Conservation (phyloP, 495 filamentous ascomycete species). For the Penicillium ucsense region DNA sequence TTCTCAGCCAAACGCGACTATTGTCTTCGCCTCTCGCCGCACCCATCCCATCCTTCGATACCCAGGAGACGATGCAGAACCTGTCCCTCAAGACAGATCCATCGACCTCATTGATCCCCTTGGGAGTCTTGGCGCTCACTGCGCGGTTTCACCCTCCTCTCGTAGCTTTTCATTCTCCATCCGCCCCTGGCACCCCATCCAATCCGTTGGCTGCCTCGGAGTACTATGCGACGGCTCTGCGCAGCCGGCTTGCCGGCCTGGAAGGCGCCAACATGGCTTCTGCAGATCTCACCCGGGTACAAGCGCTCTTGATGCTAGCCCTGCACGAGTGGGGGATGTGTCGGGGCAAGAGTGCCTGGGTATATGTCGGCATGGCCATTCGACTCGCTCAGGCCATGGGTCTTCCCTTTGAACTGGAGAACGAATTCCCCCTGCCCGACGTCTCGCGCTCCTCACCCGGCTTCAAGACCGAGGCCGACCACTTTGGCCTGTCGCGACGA, state of each 20-base stretch:
- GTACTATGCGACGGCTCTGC: slow-evolving; percentile 66
- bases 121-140: slow-evolving; percentile 71
- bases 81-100: slow-evolving; percentile 33
- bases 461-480: slow-evolving; percentile 33
- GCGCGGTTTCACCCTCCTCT: slow-evolving; percentile 66
- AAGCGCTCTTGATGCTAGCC: slow-evolving; percentile 72
- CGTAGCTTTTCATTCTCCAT: slow-evolving; percentile 52
- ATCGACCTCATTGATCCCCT: slow-evolving; percentile 52
- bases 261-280: slow-evolving; percentile 43
- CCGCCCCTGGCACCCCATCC: slow-evolving; percentile 32
- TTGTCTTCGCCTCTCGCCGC: slow-evolving; percentile 24
- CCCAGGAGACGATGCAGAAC: slow-evolving; percentile 17
- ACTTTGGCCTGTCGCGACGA: slow-evolving; percentile 30
- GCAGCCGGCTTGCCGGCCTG: slow-evolving; percentile 50
- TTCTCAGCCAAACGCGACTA: slow-evolving; percentile 49
- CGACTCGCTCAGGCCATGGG: slow-evolving; percentile 64
- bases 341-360: slow-evolving; percentile 65
- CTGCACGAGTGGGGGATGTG: slow-evolving; percentile 80
- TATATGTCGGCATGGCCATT: slow-evolving; percentile 69
- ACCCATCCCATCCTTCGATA: slow-evolving; percentile 10
- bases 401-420: slow-evolving; percentile 53
- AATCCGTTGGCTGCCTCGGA: slow-evolving; percentile 65
- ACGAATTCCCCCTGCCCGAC: slow-evolving; percentile 34
- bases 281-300: slow-evolving; percentile 57
- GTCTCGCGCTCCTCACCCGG: slow-evolving; percentile 28